Percentiles rank a stretch among this genome's conserved stretches.
Evolutionary conservation across 306 rosid genomes (phyloP).

Genomic region (Lathyrus sativus): DNA sequence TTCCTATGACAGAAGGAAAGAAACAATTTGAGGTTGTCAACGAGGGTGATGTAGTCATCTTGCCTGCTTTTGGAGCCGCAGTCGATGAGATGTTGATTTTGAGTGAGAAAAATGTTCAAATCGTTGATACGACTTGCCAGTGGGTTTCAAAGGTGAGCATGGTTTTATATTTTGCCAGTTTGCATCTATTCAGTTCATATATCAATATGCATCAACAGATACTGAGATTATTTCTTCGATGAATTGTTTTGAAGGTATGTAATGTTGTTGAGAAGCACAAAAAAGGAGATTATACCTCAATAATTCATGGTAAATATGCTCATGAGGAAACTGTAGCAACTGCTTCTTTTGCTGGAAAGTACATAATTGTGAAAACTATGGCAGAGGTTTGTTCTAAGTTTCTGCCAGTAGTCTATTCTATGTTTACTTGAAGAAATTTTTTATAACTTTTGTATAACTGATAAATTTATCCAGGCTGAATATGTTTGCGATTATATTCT

Average conservation of each 20-base stretch:
- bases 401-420: slow-evolving; percentile 28
- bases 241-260: slow-evolving; percentile 72
- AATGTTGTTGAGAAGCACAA: slow-evolving; percentile 89
- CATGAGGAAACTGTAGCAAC: slow-evolving; percentile 97
- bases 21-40: slow-evolving; percentile 81
- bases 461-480: slow-evolving; percentile 61
- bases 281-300: slow-evolving; percentile 87
- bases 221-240: slow-evolving; percentile 38
- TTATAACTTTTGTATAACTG: slow-evolving; percentile 13
- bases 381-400: slow-evolving; percentile 61
- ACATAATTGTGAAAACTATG: slow-evolving; percentile 83
- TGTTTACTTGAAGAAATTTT: slow-evolving; percentile 1
- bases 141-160: slow-evolving; percentile 92
- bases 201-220: slow-evolving; percentile 20
- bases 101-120: slow-evolving; percentile 77
- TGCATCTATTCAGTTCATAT: slow-evolving; percentile 21
- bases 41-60: slow-evolving; percentile 85
- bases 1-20: slow-evolving; percentile 66
- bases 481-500: slow-evolving; percentile 94
- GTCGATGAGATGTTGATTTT: slow-evolving; percentile 93
- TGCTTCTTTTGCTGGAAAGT: slow-evolving; percentile 95
- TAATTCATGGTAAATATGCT: slow-evolving; percentile 87
- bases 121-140: slow-evolving; percentile 97
- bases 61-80: slow-evolving; percentile 98
- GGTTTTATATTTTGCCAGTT: slow-evolving; percentile 1